Evolutionary conservation across 768 basidiomycete genomes (phyloP).

Genomic region (Rhizopogon vesiculosus): DNA sequence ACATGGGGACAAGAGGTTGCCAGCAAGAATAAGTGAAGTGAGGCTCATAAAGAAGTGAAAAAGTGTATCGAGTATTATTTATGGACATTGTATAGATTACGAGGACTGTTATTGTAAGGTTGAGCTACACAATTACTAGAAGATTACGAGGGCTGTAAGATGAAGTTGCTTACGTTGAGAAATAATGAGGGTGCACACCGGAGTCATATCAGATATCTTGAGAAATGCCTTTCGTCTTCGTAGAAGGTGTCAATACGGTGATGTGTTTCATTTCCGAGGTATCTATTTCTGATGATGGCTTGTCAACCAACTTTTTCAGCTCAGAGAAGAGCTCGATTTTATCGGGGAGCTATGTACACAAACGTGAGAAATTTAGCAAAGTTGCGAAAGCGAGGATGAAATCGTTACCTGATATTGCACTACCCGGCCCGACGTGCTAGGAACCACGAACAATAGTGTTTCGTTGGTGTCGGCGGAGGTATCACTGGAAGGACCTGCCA

Average conservation of each 20-base stretch:
- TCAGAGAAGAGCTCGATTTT: slow-evolving; percentile 39
- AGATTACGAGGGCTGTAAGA: not conserved
- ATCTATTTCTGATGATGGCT: slow-evolving; percentile 9
- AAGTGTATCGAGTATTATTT: too few species aligned
- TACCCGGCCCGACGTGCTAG: slow-evolving; percentile 74
- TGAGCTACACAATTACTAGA: too few species aligned
- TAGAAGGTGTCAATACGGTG: not conserved
- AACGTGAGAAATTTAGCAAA: not conserved
- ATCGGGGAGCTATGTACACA: slow-evolving; percentile 32
- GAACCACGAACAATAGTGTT: slow-evolving; percentile 72
- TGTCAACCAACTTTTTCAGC: slow-evolving; percentile 25
- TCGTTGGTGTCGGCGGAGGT: slow-evolving; percentile 27
- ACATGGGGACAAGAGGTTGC: too few species aligned
- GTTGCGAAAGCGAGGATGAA: not conserved
- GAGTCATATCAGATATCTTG: not conserved
- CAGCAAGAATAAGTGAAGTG: too few species aligned
- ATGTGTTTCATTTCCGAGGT: slow-evolving; percentile 4
- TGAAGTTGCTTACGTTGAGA: too few species aligned
- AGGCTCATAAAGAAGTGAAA: too few species aligned
- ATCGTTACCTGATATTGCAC: slow-evolving; percentile 61
- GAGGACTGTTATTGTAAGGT: too few species aligned
- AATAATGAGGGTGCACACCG: not conserved
- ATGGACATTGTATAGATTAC: too few species aligned
- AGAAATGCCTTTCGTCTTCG: not conserved
- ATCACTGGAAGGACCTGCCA: slow-evolving; percentile 2